Conservation (phyloP, 192 early-diverging fungal genomes). For the Backusella macrospora region DNA sequence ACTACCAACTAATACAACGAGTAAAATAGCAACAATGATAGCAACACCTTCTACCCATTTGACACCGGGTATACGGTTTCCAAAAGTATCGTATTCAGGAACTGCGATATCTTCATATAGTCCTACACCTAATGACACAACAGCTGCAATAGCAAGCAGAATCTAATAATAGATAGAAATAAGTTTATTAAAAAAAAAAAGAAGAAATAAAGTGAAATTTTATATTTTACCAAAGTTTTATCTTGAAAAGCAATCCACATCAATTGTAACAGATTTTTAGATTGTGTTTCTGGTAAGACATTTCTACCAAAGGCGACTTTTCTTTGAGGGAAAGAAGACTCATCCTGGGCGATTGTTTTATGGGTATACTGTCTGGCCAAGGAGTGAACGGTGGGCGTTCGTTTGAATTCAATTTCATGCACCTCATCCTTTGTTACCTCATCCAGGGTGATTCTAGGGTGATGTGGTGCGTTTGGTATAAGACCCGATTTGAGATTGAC, state of each 20-base stretch:
- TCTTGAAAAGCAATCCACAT: constrained; percentile 83
- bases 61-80: constrained; percentile 53
- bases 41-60: constrained; percentile 88
- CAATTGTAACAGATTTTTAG: constrained; percentile 67
- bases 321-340: constrained; percentile 56
- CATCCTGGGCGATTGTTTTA: not conserved
- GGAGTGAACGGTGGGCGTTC: constrained; percentile 9
- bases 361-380: constrained; percentile 1
- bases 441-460: constrained; percentile 13
- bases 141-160: constrained; percentile 72
- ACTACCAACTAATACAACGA: constrained; percentile 77
- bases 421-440: not conserved
- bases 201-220: not conserved
- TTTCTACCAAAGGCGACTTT: constrained; percentile 66
- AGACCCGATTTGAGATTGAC: constrained; percentile 51
- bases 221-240: constrained; percentile 62
- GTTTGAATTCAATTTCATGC: constrained; percentile 5
- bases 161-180: constrained; percentile 53
- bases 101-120: constrained; percentile 76
- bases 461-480: constrained; percentile 4
- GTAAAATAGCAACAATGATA: constrained; percentile 78
- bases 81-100: constrained; percentile 42
- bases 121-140: constrained; percentile 78
- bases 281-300: constrained; percentile 64
- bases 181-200: not conserved